Conservation (phyloP, 305 asterid genomes). For the Rubia balearica region DNA sequence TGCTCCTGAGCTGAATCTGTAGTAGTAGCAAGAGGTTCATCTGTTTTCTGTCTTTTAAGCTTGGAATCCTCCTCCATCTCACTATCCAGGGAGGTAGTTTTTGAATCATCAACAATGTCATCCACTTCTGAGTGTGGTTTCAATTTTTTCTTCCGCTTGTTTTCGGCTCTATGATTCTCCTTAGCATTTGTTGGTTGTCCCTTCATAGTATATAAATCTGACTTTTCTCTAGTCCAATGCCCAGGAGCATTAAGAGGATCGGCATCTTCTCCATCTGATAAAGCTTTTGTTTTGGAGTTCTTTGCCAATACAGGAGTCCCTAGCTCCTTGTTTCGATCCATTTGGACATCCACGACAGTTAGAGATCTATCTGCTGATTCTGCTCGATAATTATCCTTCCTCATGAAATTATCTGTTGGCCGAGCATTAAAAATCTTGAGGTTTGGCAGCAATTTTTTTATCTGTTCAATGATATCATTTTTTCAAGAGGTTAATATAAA, state of each 20-base stretch:
- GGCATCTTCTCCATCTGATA: conserved; percentile 15
- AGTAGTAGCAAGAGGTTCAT: conserved; percentile 13
- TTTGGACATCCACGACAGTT: conserved; percentile 13
- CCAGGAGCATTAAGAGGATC: conserved; percentile 18
- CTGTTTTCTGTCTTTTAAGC: conserved; percentile 37
- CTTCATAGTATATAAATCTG: conserved; percentile 9
- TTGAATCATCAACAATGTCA: conserved; percentile 16
- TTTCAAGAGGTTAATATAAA: conserved; percentile 19
- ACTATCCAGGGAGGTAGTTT: conserved; percentile 16
- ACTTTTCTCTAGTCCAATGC: conserved; percentile 21
- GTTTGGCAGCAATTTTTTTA: conserved; percentile 56
- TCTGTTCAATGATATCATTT: conserved; percentile 37
- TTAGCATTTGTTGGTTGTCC: conserved; percentile 23
- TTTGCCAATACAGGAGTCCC: conserved; percentile 18
- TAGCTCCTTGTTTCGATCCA: conserved; percentile 14
- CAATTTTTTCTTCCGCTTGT: conserved; percentile 29
- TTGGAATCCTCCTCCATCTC: conserved; percentile 29
- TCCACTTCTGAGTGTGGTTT: conserved; percentile 20
- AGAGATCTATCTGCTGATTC: conserved; percentile 20
- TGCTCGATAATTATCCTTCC: conserved; percentile 31
- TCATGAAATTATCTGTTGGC: conserved; percentile 44
- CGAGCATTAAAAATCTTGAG: conserved; percentile 57
- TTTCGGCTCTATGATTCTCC: conserved; percentile 23
- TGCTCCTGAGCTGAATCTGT: conserved; percentile 19
- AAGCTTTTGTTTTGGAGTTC: conserved; percentile 24